Evolutionary conservation across 139 green algal species (phyloP).

Genomic region (Volvox africanus): DNA sequence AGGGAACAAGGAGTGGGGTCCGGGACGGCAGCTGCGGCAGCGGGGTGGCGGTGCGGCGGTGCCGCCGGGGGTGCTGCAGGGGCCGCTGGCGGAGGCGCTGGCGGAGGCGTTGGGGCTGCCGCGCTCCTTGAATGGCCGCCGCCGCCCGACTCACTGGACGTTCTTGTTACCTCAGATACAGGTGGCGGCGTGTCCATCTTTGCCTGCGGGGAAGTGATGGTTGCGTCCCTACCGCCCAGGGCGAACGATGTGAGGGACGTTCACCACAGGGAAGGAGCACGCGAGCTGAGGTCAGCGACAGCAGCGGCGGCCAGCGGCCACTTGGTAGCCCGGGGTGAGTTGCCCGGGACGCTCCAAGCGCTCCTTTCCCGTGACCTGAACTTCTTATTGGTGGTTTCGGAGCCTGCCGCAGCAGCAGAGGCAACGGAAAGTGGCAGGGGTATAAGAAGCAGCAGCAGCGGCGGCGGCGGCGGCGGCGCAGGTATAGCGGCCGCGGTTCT

Average conservation of each 20-base stretch:
- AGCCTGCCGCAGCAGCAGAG: background rate
- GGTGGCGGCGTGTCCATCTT: slow-evolving; percentile 21
- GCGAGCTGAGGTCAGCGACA: background rate
- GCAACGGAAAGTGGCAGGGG: background rate
- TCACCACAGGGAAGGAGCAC: background rate
- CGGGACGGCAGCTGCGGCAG: background rate
- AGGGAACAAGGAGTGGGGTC: background rate
- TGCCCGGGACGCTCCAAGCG: slow-evolving; percentile 10
- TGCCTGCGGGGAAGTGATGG: slow-evolving; percentile 43
- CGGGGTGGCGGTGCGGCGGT: background rate
- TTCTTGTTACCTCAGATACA: slow-evolving; percentile 39
- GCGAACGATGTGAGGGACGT: background rate
- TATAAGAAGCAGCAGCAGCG: background rate
- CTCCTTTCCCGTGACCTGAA: slow-evolving; percentile 37
- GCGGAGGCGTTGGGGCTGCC: background rate
- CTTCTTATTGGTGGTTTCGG: slow-evolving; percentile 32
- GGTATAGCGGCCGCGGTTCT: background rate
- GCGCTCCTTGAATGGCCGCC: slow-evolving; percentile 30
- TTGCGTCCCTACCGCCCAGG: slow-evolving; percentile 31
- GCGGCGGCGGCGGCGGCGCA: background rate
- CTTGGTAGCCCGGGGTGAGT: background rate
- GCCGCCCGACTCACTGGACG: slow-evolving; percentile 32
- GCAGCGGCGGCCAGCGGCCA: background rate
- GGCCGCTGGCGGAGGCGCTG: background rate
- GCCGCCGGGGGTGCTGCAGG: background rate